A percentile compares a stretch with the other conserved stretches of the same genome.
Conservation (phyloP, 805 yeast genomes). For the Sugiyamaella smithiae region DNA sequence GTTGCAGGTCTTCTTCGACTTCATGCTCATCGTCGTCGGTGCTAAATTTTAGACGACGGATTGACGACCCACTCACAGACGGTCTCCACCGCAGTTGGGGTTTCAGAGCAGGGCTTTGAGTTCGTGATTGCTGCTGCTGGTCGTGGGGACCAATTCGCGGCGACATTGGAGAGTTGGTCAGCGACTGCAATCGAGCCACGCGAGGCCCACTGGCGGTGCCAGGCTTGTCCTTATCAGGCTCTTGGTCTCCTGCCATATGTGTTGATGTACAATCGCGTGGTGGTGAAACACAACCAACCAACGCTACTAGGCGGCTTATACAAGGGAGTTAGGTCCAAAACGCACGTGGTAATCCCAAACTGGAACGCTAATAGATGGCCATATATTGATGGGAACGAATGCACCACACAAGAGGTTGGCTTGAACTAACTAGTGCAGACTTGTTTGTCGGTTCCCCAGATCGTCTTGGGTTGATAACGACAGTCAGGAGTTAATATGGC, state of each 20-base stretch:
- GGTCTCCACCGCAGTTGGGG: conserved; percentile 14
- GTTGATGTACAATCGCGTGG: neutral
- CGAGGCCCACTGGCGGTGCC: conserved; percentile 3
- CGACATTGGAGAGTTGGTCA: conserved; percentile 4
- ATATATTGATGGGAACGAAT: no score
- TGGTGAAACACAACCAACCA: no score
- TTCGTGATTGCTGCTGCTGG: neutral
- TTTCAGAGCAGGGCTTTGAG: neutral
- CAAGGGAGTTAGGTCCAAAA: no score
- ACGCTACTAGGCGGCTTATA: no score
- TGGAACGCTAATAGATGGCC: no score
- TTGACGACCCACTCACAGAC: conserved; percentile 3
- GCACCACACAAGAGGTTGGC: no score
- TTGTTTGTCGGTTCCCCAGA: no score
- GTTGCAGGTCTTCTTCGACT: conserved; percentile 54
- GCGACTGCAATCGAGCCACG: neutral
- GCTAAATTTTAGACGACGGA: conserved; percentile 48
- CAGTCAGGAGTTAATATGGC: neutral
- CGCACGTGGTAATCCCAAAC: no score
- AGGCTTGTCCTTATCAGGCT: neutral
- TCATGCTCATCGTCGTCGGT: conserved; percentile 83
- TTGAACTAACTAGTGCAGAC: no score
- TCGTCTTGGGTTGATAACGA: no score
- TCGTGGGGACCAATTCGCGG: conserved; percentile 3
- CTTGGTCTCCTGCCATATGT: conserved; percentile 2